These are phyloP conservation scores for Leptodermis oblonga DNA, from an alignment of 257 asterid species.

Conservation along the genomic window DNA sequence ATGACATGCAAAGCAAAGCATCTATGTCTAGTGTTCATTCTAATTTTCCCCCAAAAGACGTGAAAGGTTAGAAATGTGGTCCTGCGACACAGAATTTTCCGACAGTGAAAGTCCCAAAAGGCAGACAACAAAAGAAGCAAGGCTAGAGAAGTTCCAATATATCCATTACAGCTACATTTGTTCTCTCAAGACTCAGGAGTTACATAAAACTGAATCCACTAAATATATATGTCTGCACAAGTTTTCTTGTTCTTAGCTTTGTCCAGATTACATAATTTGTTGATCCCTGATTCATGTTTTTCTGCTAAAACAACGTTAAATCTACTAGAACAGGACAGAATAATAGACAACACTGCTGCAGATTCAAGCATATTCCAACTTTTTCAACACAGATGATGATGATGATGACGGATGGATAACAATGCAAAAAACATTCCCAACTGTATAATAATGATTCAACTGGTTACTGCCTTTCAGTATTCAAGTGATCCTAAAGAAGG, in stretches of 20 bases:
- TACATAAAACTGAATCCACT: conserved; percentile 2
- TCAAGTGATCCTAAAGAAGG: conserved; percentile 70
- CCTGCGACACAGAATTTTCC: not conserved
- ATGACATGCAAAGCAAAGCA: too few relatives aligned
- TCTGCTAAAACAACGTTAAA: conserved; percentile 12
- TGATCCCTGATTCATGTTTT: not conserved
- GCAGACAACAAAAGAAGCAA: not conserved
- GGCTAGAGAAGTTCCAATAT: not conserved
- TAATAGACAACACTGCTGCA: conserved; percentile 1
- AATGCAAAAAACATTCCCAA: conserved; percentile 3
- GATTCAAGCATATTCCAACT: conserved; percentile 2
- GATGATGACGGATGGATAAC: too few relatives aligned
- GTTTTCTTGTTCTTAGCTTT: not conserved
- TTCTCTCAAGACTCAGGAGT: not conserved
- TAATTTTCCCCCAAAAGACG: not conserved
- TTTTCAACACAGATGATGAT: not conserved
- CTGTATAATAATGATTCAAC: not conserved
- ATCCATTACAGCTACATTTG: conserved; percentile 7
- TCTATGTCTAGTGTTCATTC: conserved; percentile 13
- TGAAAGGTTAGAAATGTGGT: not conserved
- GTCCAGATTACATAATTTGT: conserved; percentile 14
- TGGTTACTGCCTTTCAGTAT: conserved; percentile 32
- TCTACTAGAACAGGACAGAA: conserved; percentile 17
- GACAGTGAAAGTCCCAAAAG: not conserved
- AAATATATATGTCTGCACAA: conserved; percentile 16